Evolutionary conservation across 331 rosid genomes (phyloP).

Genomic region (Pyracantha coccinea): DNA sequence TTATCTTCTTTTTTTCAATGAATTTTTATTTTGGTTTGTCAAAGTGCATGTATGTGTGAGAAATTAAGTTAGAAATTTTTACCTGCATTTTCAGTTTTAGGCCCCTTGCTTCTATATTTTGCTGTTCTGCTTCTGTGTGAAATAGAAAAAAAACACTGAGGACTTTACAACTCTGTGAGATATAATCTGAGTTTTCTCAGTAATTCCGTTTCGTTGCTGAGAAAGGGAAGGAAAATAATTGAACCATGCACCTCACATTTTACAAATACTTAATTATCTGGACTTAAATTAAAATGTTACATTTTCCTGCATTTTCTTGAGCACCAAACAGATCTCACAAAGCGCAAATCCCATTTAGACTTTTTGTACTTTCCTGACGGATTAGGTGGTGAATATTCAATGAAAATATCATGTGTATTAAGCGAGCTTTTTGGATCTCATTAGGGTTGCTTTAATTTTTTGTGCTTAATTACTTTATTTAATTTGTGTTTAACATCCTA

Average conservation of each 20-base stretch:
- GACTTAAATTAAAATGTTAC: background rate
- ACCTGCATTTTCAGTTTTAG: background rate
- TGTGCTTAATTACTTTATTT: background rate
- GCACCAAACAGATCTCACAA: too few species aligned
- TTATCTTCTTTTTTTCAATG: background rate
- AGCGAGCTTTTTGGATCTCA: conserved; percentile 31
- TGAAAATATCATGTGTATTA: conserved; percentile 19
- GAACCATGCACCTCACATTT: background rate
- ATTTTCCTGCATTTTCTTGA: background rate
- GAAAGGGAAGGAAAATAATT: background rate
- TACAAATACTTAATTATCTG: background rate
- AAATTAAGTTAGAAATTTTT: background rate
- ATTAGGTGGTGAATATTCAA: background rate
- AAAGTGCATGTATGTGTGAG: background rate
- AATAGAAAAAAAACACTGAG: background rate
- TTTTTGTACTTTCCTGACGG: too few species aligned
- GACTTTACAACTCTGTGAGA: background rate
- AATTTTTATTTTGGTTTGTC: background rate
- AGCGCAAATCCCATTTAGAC: too few species aligned
- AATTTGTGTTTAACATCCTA: background rate
- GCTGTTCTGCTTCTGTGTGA: background rate
- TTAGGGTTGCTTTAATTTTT: background rate
- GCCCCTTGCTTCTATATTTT: background rate
- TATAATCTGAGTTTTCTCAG: background rate
- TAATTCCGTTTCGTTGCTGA: background rate